A percentile compares a stretch with the other conserved stretches of the same genome.
Evolutionary conservation across 2,329 filamentous ascomycete genomes (phyloP).

Genomic region (Nannizziopsis arthrosporioides): DNA sequence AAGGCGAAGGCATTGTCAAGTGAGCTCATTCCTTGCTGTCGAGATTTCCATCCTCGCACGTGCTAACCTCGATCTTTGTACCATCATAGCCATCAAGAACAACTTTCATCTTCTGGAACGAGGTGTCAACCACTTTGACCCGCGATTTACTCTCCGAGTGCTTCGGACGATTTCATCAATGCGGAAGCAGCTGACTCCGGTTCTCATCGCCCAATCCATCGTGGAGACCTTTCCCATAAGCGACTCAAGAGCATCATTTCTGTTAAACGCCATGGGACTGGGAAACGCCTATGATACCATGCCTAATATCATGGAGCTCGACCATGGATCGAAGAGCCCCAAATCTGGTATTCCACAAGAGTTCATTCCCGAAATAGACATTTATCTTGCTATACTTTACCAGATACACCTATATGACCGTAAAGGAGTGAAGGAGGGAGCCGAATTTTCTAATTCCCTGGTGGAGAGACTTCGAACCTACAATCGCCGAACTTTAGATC

Average conservation of each 20-base stretch:
- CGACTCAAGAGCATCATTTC: slow-evolving; percentile 54
- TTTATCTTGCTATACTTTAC: slow-evolving; percentile 74
- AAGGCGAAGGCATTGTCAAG: slow-evolving; percentile 41
- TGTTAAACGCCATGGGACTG: slow-evolving; percentile 59
- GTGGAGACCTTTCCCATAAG: slow-evolving; percentile 65
- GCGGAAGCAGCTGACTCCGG: slow-evolving; percentile 76
- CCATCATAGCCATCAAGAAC: slow-evolving; percentile 68
- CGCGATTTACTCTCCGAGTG: slow-evolving; percentile 86
- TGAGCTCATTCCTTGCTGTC: slow-evolving; percentile 19
- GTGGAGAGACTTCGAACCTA: slow-evolving; percentile 74
- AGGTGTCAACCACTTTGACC: slow-evolving; percentile 84
- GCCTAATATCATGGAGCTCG: slow-evolving; percentile 56
- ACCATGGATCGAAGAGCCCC: slow-evolving; percentile 49
- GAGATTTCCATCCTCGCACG: neutral
- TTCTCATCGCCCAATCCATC: slow-evolving; percentile 70
- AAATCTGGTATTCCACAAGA: slow-evolving; percentile 60
- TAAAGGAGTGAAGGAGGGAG: slow-evolving; percentile 67
- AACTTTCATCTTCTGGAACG: slow-evolving; percentile 87
- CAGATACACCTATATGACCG: slow-evolving; percentile 83
- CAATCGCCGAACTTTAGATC: slow-evolving; percentile 89
- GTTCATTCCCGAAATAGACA: slow-evolving; percentile 71
- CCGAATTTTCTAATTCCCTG: slow-evolving; percentile 71
- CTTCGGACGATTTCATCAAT: slow-evolving; percentile 91
- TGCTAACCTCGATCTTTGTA: neutral
- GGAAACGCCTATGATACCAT: slow-evolving; percentile 53